These are phyloP conservation scores for Leccinum rimulosum DNA, from an alignment of 768 basidiomycete genomes.

Conservation along the genomic window DNA sequence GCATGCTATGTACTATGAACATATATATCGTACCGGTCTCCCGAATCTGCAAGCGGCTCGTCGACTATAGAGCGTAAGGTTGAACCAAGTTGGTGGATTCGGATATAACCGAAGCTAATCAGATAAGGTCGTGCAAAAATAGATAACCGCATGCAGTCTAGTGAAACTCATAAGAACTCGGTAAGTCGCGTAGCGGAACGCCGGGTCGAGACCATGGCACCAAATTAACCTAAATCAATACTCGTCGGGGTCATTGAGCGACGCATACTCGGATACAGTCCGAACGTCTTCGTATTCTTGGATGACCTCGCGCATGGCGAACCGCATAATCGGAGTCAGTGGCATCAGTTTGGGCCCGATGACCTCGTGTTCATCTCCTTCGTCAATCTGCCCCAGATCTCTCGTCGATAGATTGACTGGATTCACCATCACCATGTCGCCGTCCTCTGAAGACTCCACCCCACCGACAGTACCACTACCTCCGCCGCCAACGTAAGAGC, in stretches of 20 bases:
- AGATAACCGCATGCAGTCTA: neutral
- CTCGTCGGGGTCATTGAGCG: slow-evolving; percentile 66
- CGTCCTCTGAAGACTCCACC: slow-evolving; percentile 38
- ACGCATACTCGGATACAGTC: slow-evolving; percentile 77
- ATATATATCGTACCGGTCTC: neutral
- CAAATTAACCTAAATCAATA: slow-evolving; percentile 39
- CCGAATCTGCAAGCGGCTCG: neutral
- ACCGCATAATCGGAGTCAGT: slow-evolving; percentile 77
- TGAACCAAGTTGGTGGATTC: neutral
- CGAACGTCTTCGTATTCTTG: slow-evolving; percentile 78
- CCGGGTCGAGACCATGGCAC: neutral
- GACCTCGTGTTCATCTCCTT: slow-evolving; percentile 52
- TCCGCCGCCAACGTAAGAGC: slow-evolving; percentile 27
- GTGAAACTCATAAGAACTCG: neutral
- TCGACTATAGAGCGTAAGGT: too few relatives aligned
- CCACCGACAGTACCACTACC: slow-evolving; percentile 42
- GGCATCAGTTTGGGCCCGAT: slow-evolving; percentile 77
- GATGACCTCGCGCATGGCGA: slow-evolving; percentile 81
- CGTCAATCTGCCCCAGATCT: slow-evolving; percentile 45
- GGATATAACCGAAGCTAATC: neutral
- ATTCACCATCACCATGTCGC: slow-evolving; percentile 48
- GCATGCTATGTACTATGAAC: neutral
- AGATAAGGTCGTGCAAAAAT: neutral
- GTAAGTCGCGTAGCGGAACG: neutral
- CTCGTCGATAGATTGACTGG: slow-evolving; percentile 37